phyloP scores from a whole-genome alignment of 352 stramenopile species.

The Pythium dissotocum region DNA sequence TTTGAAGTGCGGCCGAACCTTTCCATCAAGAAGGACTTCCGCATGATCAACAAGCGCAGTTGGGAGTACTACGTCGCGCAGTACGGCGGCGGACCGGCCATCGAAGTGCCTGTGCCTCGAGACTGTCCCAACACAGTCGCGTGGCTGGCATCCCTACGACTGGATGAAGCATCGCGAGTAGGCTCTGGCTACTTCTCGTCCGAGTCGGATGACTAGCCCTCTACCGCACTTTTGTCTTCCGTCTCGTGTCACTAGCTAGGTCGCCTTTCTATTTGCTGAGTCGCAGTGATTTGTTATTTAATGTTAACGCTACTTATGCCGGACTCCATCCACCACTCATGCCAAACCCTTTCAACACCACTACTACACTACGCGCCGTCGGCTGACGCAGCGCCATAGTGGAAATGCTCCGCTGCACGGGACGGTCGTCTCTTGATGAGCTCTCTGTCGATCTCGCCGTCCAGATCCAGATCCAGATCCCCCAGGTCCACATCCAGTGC shows the following conservation, averaged over 20 bases:
- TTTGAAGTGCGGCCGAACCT: conserved; percentile 64
- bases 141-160: conserved; percentile 53
- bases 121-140: conserved; percentile 51
- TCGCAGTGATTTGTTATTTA: conserved; percentile 7
- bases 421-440: conserved; percentile 56
- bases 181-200: conserved; percentile 54
- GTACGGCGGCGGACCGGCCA: conserved; percentile 70
- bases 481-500: conserved; percentile 40
- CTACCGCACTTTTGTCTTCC: background rate
- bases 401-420: conserved; percentile 34
- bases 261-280: background rate
- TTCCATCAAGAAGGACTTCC: conserved; percentile 72
- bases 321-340: background rate
- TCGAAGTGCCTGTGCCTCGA: conserved; percentile 62
- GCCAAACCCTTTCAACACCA: background rate
- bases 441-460: conserved; percentile 76
- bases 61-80: conserved; percentile 74
- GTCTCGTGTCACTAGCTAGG: conserved; percentile 9
- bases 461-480: conserved; percentile 63
- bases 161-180: conserved; percentile 57
- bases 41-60: conserved; percentile 79
- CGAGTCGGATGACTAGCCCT: conserved; percentile 14
- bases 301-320: conserved; percentile 2
- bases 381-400: background rate
- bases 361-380: background rate